These are phyloP conservation scores for Panicum virgatum DNA, from an alignment of 202 grass and related monocot species.

Conservation along the genomic window DNA sequence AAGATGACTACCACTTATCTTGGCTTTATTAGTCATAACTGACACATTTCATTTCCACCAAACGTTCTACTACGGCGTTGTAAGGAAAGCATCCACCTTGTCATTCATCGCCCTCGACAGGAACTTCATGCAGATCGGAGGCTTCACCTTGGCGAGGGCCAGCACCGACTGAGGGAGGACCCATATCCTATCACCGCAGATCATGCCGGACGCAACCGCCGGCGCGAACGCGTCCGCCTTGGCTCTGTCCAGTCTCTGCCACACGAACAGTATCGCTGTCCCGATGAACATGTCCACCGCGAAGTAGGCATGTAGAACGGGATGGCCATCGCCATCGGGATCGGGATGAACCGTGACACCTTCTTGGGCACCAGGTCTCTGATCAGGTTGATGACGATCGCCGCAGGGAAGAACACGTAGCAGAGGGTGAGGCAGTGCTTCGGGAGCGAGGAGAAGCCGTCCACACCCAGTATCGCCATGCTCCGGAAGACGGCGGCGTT, in stretches of 20 bases:
- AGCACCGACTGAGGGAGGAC: conserved; percentile 73
- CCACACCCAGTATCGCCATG: conserved; percentile 79
- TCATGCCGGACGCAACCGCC: conserved; percentile 76
- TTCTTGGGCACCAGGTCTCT: conserved; percentile 51
- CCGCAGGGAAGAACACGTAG: conserved; percentile 55
- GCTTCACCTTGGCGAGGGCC: conserved; percentile 64
- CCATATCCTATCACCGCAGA: conserved; percentile 84
- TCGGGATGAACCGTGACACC: conserved; percentile 52
- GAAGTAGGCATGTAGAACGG: conserved; percentile 87
- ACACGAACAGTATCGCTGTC: conserved; percentile 59
- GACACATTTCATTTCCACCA: neutral
- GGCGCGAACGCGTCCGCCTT: conserved; percentile 56
- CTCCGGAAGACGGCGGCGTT: conserved; percentile 70
- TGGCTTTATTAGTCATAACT: neutral
- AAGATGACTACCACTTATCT: neutral
- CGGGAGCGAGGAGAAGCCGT: conserved; percentile 61
- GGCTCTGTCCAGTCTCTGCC: conserved; percentile 58
- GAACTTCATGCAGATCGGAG: conserved; percentile 93
- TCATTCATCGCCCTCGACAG: conserved; percentile 54
- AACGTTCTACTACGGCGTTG: conserved; percentile 9
- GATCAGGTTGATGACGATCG: conserved; percentile 57
- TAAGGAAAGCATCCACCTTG: conserved; percentile 56
- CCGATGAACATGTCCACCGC: conserved; percentile 82
- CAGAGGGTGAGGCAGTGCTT: conserved; percentile 78
- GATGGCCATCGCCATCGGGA: conserved; percentile 87